These are phyloP conservation scores for Brassica incana DNA, from an alignment of 345 rosid species.

Conservation along the genomic window DNA sequence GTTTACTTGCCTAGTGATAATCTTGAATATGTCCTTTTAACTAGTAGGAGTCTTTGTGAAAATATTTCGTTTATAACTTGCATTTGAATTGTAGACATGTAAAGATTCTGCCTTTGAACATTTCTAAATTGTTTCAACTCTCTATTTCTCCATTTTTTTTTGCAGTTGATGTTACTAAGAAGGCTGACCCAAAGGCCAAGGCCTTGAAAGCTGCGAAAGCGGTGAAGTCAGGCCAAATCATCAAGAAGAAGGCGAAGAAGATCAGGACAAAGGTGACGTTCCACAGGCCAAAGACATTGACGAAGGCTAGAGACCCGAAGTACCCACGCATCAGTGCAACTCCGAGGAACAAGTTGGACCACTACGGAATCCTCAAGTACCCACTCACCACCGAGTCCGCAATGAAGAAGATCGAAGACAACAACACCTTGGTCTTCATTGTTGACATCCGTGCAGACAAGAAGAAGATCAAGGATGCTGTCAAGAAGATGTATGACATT, in stretches of 20 bases:
- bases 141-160: neutral
- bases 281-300: constrained; percentile 45
- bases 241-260: constrained; percentile 46
- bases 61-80: neutral
- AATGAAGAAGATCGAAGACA: constrained; percentile 71
- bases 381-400: constrained; percentile 71
- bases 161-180: constrained; percentile 45
- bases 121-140: neutral
- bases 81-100: neutral
- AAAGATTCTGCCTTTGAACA: neutral
- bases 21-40: neutral
- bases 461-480: constrained; percentile 69
- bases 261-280: constrained; percentile 41
- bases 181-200: constrained; percentile 56
- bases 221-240: constrained; percentile 55
- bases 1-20: neutral
- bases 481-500: constrained; percentile 65
- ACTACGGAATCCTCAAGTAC: constrained; percentile 55
- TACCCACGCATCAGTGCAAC: constrained; percentile 34
- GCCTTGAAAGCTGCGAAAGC: constrained; percentile 65
- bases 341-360: constrained; percentile 43
- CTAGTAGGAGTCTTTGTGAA: neutral
- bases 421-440: constrained; percentile 59
- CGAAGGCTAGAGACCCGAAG: constrained; percentile 30
- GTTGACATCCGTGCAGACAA: constrained; percentile 70